Base-by-base conservation (phyloP, 1,284 basidiomycete genomes). In the Tylopilus sp. region DNA sequence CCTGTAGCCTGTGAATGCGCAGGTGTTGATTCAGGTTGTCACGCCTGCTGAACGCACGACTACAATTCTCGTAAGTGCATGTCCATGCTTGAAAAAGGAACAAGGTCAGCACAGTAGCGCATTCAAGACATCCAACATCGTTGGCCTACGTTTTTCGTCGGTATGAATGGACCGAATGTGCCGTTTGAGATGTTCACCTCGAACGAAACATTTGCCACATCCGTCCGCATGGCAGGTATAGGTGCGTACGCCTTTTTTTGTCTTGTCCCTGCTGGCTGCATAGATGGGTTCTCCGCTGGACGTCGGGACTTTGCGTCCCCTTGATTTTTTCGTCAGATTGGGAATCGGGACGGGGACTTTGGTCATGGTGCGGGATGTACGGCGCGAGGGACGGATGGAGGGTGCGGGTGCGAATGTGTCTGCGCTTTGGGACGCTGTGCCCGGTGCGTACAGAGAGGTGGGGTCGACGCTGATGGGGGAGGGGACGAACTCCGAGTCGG, bases 11-110 rank as follows among this genome's bases (percentile, higher is more conserved):
- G 69, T 90, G 87, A 31, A 89, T 76, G 26, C 84, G 79, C 63
- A 85, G 76, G 63, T 90, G 87, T 61, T 89, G 86, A 34, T 80
- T 82, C 21, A 92, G 75, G 60, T 92, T 92, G 64, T 92, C 90
- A 56, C 84, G 77, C 39, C 90, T 75, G 64, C 84, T 89, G 61
- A 92, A 92, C 26, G 79, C 74, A 68, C 89, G 88, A 48, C 74
- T 77, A 68, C 89, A 92, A 2, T 78, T 79, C 13, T 76, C 73
- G 54, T 78, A 76, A 0, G 81, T 81, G 65, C 90, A 92, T 33
- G 72, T 70, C 67, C 84, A 81, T 23, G 89, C 89, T 56, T 46
- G 3, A 19, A 39, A 48, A 44, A 41, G 13, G 11, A 11, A 16
- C 25, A 16, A 16, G 7, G 41, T 51, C 18, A 47, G 48, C 19